Evolutionary conservation across 176 grass and related monocot species (phyloP), one percentile per base, ranked within the genome.

Genomic region (Oryza glaberrima): DNA sequence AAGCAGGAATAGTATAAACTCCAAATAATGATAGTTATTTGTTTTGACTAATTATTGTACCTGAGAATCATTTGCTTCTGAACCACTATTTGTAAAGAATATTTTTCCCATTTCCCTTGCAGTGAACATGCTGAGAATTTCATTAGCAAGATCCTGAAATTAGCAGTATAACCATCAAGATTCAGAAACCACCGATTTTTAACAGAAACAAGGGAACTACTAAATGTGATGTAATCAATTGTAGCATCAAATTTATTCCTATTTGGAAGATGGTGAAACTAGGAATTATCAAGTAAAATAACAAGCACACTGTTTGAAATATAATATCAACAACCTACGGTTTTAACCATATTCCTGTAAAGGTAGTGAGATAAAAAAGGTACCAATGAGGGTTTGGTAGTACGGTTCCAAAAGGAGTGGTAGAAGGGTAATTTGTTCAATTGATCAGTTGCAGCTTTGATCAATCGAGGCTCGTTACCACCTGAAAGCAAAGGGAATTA

Each of bases 31-130:
- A 7, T 15, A 72, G 22, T 9, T 11, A 45, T 7, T 65, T 1
- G 51, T 2, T 38, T 82, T 8, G 23, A 58, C 9, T 13, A 41
- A 16, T 51, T 7, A 64, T 15, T 30, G 23, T 83, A 92, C 96
- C 93, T 95, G 96, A 11, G 96, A 95, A 70, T 98, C 96, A 90
- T 98, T 98, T 72, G 96, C 96, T 92, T 98, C 96, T 65, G 96
- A 98, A 36, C 96, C 93, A 67, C 96, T 98, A 80, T 98, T 98
- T 66, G 93, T 90, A 72, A 98, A 98, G 83, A 98, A 98, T 19
- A 98, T 88, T 73, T 95, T 98, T 22, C 93, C 93, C 96, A 98
- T 98, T 85, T 98, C 83, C 67, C 86, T 95, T 77, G 93, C 77
- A 25, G 93, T 95, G 83, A 95, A 98, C 72, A 87, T 89, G 5